A percentile compares a stretch with the other conserved stretches of the same genome.
phyloP scores from a whole-genome alignment of 371 early-diverging fungal genomes.

The Parasitella parasitica region DNA sequence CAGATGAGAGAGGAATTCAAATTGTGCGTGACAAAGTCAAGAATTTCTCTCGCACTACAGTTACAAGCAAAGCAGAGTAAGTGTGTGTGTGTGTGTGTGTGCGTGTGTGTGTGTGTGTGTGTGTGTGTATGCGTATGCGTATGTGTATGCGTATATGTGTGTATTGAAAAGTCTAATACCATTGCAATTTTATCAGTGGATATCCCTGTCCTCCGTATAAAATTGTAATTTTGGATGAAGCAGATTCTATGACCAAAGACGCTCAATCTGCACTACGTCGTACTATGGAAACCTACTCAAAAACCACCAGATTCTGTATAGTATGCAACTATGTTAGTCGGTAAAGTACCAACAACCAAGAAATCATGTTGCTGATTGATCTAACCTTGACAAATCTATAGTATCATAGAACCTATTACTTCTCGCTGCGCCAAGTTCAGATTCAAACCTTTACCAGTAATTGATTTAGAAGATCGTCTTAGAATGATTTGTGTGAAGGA shows the following conservation, averaged over 20 bases:
- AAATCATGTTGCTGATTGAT: background rate
- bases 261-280: conserved; percentile 98
- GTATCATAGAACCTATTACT: conserved; percentile 95
- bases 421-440: conserved; percentile 97
- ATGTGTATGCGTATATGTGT: too few species aligned
- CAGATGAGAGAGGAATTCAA: conserved; percentile 98
- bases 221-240: conserved; percentile 99
- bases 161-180: background rate
- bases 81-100: too few species aligned
- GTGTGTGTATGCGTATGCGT: too few species aligned
- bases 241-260: conserved; percentile 98
- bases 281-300: conserved; percentile 98
- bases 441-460: conserved; percentile 78
- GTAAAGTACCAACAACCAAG: conserved; percentile 32
- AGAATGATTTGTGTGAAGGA: conserved; percentile 70
- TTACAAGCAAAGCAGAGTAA: conserved; percentile 37
- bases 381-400: conserved; percentile 3
- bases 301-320: conserved; percentile 95
- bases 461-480: conserved; percentile 58
- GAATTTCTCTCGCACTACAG: conserved; percentile 86
- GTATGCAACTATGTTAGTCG: conserved; percentile 97
- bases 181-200: conserved; percentile 5
- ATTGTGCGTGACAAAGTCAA: conserved; percentile 97
- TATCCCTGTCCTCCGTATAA: conserved; percentile 87
- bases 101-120: too few species aligned